Evolutionary conservation across 345 rosid genomes (phyloP), one percentile per base, ranked within the genome.

Genomic region (Euclidium syriacum): DNA sequence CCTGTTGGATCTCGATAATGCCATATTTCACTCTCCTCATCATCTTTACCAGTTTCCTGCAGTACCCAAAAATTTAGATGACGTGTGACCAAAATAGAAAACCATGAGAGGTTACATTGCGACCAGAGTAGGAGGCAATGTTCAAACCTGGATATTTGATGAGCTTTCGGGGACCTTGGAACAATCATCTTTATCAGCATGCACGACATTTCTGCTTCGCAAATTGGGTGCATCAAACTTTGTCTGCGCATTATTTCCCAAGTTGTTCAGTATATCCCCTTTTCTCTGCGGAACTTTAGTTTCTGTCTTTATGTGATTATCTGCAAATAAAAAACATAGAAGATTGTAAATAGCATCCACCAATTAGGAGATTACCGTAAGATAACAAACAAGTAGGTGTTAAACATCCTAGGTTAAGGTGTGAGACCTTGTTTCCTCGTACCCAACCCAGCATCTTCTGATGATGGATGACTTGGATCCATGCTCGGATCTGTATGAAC

Each of bases 1-100:
- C 87, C 89, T 52, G 49, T 59, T 47, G 96, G 97, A 58, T 94
- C 99, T 77, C 78, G 83, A 72, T 94, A 94, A 74, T 66, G 84
- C 99, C 99, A 94, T 57, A 81, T 52, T 50, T 77, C 86, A 39
- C 75, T 73, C 1, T 61, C 70, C 78, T 86, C 96, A 3, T 51
- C 48, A 52, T 80, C 76, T 56, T 46, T 49, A 55, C 71, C 60
- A 33, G 81, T 65, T 48, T 69, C 80, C 68, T 78, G 80, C 53
- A 56, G 65, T 47, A 67, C 75, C 33, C 36, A 56, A 6, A 49
- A 57, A 34, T 49, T 65, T 72, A 81, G 50, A 60, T 67, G 76
- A 48, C 72, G 65, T 7, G 78, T 14, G 22, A 63, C 24, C 41
- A 58, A 41, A 33, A 48, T 20, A 29, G 15, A 43, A 30, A 57